These are phyloP conservation scores for Schizosaccharomyces octosporus DNA, from an alignment of 805 yeast species.

Conservation along the genomic window DNA sequence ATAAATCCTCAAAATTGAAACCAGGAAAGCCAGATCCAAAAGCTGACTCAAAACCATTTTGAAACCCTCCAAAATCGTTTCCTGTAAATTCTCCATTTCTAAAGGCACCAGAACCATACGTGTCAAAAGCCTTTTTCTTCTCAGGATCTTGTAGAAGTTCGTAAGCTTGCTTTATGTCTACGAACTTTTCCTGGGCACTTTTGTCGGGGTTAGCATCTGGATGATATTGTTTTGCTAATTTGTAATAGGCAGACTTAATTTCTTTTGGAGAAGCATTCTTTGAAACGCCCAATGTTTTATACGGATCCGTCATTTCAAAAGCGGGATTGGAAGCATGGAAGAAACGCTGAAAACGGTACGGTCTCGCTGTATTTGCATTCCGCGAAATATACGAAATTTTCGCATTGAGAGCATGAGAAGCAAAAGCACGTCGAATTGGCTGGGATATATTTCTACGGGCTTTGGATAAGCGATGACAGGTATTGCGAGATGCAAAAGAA, in stretches of 20 bases:
- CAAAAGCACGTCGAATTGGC: too few species aligned
- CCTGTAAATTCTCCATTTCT: conserved; percentile 23
- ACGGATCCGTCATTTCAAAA: conserved; percentile 39
- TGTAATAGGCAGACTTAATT: conserved; percentile 82
- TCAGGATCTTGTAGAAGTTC: conserved; percentile 40
- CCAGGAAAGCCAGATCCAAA: conserved; percentile 12
- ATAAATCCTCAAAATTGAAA: conserved; percentile 37
- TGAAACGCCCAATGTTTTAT: conserved; percentile 55
- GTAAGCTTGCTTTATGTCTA: conserved; percentile 80
- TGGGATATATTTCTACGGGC: not conserved
- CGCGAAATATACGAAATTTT: too few species aligned
- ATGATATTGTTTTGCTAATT: conserved; percentile 78
- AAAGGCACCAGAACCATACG: conserved; percentile 19
- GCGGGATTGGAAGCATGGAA: not conserved
- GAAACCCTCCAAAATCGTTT: conserved; percentile 17
- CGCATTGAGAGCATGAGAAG: too few species aligned
- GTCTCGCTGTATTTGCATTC: too few species aligned
- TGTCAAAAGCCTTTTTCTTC: conserved; percentile 18
- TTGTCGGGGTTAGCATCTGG: conserved; percentile 90
- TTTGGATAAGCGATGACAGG: not conserved
- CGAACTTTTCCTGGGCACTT: conserved; percentile 72
- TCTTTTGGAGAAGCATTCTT: conserved; percentile 50
- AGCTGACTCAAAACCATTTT: conserved; percentile 13
- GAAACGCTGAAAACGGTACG: not conserved
- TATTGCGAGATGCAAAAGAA: not conserved